phyloP scores from a whole-genome alignment of 2,329 filamentous ascomycete species.

The Penicillium digitatum region DNA sequence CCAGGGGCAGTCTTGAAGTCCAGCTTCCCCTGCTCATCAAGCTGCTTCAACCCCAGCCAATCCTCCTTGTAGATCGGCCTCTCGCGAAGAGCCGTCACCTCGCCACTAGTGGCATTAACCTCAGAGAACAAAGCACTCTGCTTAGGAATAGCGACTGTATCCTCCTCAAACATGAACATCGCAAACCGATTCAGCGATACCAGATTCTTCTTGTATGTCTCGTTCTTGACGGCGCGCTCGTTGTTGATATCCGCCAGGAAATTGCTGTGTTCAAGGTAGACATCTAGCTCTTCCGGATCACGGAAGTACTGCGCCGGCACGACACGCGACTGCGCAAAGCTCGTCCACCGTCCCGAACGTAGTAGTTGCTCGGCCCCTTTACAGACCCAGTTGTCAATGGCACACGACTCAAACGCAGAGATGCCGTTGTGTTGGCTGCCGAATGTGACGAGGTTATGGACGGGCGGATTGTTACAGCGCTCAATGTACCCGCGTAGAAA shows the following conservation, averaged over 20 bases:
- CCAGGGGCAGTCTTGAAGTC: slow-evolving; percentile 70
- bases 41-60: slow-evolving; percentile 77
- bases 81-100: slow-evolving; percentile 64
- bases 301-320: slow-evolving; percentile 96
- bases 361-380: slow-evolving; percentile 73
- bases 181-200: slow-evolving; percentile 69
- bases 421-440: slow-evolving; percentile 94
- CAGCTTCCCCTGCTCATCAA: slow-evolving; percentile 76
- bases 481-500: slow-evolving; percentile 91
- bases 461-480: slow-evolving; percentile 72
- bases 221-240: slow-evolving; percentile 72
- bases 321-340: slow-evolving; percentile 70
- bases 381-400: slow-evolving; percentile 70
- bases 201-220: slow-evolving; percentile 68
- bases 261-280: slow-evolving; percentile 75
- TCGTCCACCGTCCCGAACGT: slow-evolving; percentile 73
- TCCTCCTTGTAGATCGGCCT: slow-evolving; percentile 78
- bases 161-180: slow-evolving; percentile 85
- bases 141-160: slow-evolving; percentile 82
- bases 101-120: slow-evolving; percentile 63
- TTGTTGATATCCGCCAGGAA: slow-evolving; percentile 97
- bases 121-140: slow-evolving; percentile 89
- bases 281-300: slow-evolving; percentile 61
- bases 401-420: slow-evolving; percentile 72
- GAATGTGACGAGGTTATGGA: slow-evolving; percentile 79